A percentile compares a stretch with the other conserved stretches of the same genome.
Evolutionary conservation across 208 protist species (phyloP).

Genomic region (Phytomonas serpens): DNA sequence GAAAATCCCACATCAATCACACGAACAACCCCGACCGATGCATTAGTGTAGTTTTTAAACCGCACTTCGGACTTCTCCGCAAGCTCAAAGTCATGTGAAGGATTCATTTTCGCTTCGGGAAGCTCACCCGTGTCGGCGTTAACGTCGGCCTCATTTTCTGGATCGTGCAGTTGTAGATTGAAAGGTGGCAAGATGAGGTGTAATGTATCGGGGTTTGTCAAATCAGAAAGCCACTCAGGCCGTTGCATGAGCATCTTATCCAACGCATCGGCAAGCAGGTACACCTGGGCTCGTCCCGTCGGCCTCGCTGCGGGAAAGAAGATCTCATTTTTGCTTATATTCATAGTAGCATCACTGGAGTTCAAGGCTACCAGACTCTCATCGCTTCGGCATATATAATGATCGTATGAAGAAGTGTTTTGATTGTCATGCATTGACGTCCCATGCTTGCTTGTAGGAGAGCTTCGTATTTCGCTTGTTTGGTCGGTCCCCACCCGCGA

Average conservation of each 20-base stretch:
- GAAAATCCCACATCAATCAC: constrained; percentile 66
- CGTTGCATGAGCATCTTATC: constrained; percentile 69
- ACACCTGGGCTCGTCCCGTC: constrained; percentile 72
- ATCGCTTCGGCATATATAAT: background rate
- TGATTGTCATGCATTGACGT: background rate
- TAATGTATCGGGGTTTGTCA: constrained; percentile 53
- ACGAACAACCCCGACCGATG: constrained; percentile 40
- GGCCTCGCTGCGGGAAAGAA: constrained; percentile 62
- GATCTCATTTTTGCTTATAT: background rate
- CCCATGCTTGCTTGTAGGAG: too few species aligned
- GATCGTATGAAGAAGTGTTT: background rate
- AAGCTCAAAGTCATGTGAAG: constrained; percentile 22
- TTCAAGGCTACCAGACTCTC: background rate
- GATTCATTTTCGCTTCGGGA: background rate
- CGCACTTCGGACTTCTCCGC: constrained; percentile 30
- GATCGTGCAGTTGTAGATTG: background rate
- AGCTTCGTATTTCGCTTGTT: too few species aligned
- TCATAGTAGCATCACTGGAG: background rate
- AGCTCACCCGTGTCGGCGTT: background rate
- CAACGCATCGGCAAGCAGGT: constrained; percentile 68
- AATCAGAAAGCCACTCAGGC: constrained; percentile 31
- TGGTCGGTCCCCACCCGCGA: background rate
- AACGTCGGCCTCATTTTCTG: constrained; percentile 6
- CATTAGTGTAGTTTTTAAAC: constrained; percentile 50
- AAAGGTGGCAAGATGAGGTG: constrained; percentile 38